Evolutionary conservation across 176 grass and related monocot genomes (phyloP).

Genomic region (Paspalum vaginatum): DNA sequence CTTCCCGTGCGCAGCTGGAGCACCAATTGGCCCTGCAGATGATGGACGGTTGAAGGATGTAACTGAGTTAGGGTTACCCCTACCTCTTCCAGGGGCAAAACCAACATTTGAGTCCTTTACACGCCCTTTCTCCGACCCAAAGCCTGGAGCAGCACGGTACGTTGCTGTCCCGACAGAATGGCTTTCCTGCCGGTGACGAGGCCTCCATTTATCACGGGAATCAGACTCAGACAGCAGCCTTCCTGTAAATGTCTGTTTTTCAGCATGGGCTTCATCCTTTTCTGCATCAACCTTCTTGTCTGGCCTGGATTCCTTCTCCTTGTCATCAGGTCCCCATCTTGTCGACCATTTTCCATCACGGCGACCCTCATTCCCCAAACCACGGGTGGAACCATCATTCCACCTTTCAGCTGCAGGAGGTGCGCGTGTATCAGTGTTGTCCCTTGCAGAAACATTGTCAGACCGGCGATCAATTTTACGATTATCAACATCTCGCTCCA

Average conservation of each 20-base stretch:
- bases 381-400: slow-evolving; percentile 58
- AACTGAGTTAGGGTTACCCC: slow-evolving; percentile 57
- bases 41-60: slow-evolving; percentile 47
- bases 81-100: slow-evolving; percentile 92
- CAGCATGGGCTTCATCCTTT: slow-evolving; percentile 65
- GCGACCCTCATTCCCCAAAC: slow-evolving; percentile 57
- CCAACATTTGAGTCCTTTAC: slow-evolving; percentile 64
- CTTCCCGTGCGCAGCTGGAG: slow-evolving; percentile 49
- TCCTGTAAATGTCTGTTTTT: slow-evolving; percentile 66
- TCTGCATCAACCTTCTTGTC: slow-evolving; percentile 78
- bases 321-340: slow-evolving; percentile 97
- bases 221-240: slow-evolving; percentile 73
- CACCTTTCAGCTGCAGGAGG: slow-evolving; percentile 63
- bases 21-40: slow-evolving; percentile 69
- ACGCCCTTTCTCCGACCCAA: slow-evolving; percentile 80
- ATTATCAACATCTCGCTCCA: slow-evolving; percentile 73
- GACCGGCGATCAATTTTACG: slow-evolving; percentile 70
- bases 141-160: slow-evolving; percentile 85
- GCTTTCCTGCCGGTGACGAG: slow-evolving; percentile 88
- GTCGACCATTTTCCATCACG: slow-evolving; percentile 91
- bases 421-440: slow-evolving; percentile 49
- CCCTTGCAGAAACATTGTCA: slow-evolving; percentile 72
- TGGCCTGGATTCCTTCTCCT: slow-evolving; percentile 69
- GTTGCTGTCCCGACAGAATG: slow-evolving; percentile 55
- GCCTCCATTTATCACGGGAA: slow-evolving; percentile 99